These are phyloP conservation scores for Calocybe cyanea DNA, from an alignment of 768 basidiomycete genomes.

Conservation along the genomic window DNA sequence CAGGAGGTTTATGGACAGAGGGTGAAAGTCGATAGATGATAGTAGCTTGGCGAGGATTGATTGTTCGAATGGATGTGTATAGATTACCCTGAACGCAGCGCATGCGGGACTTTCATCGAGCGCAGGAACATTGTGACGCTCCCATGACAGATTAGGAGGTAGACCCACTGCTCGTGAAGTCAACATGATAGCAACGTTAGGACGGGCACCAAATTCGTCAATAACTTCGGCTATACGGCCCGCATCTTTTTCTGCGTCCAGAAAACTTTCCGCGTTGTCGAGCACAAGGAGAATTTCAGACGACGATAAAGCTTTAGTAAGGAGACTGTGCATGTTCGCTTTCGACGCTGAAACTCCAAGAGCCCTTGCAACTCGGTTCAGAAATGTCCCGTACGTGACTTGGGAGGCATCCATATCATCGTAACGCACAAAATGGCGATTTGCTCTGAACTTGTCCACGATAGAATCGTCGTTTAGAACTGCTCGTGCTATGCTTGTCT, in stretches of 20 bases:
- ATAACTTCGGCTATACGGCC: slow-evolving; percentile 6
- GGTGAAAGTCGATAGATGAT: slow-evolving; percentile 13
- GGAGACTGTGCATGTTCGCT: neutral
- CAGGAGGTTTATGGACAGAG: slow-evolving; percentile 15
- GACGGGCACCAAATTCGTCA: slow-evolving; percentile 5
- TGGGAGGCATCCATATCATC: slow-evolving; percentile 12
- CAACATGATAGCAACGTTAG: slow-evolving; percentile 11
- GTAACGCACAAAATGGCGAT: slow-evolving; percentile 9
- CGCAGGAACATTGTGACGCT: slow-evolving; percentile 3
- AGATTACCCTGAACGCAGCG: slow-evolving; percentile 6
- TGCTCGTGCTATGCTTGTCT: slow-evolving; percentile 10
- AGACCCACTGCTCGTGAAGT: slow-evolving; percentile 7
- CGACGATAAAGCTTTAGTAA: neutral
- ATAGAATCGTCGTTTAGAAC: slow-evolving; percentile 6
- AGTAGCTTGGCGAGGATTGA: slow-evolving; percentile 4
- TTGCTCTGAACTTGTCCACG: slow-evolving; percentile 2
- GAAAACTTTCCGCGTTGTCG: slow-evolving; percentile 15
- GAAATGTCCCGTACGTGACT: slow-evolving; percentile 7
- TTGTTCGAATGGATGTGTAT: neutral
- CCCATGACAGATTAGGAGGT: slow-evolving; percentile 10
- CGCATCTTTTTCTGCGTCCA: slow-evolving; percentile 10
- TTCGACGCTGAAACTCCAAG: neutral
- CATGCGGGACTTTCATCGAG: slow-evolving; percentile 8
- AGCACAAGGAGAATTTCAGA: slow-evolving; percentile 6
- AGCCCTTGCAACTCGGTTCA: slow-evolving; percentile 2